phyloP scores from a whole-genome alignment of 2,329 filamentous ascomycete genomes.

The Trichoderma brevicompactum region DNA sequence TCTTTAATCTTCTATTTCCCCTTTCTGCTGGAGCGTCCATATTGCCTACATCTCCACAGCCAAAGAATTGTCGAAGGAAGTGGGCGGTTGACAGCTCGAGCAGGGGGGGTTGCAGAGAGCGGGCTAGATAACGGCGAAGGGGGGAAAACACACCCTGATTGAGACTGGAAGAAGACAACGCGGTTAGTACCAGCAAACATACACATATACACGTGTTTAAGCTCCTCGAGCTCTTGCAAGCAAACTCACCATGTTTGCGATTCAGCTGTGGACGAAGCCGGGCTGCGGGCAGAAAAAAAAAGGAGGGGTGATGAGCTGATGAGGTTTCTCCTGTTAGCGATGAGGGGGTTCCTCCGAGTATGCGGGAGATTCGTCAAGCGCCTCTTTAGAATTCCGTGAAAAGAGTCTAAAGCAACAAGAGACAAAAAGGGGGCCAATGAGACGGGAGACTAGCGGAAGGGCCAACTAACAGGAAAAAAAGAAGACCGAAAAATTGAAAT shows the following conservation, averaged over 20 bases:
- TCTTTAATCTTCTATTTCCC: neutral
- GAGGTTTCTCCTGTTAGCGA: slow-evolving; percentile 37
- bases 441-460: neutral
- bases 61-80: neutral
- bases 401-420: slow-evolving; percentile 6
- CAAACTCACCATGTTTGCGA: slow-evolving; percentile 49
- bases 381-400: neutral
- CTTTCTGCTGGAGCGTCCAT: neutral
- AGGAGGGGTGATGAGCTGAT: slow-evolving; percentile 36
- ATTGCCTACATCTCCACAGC: slow-evolving; percentile 6
- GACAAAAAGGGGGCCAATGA: neutral
- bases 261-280: slow-evolving; percentile 30
- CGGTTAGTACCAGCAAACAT: slow-evolving; percentile 5
- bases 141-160: slow-evolving; percentile 67
- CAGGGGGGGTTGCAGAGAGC: slow-evolving; percentile 3
- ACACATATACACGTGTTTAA: neutral
- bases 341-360: slow-evolving; percentile 30
- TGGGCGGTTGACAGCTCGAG: neutral
- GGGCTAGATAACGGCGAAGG: slow-evolving; percentile 40
- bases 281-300: slow-evolving; percentile 15
- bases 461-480: slow-evolving; percentile 1
- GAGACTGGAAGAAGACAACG: slow-evolving; percentile 54
- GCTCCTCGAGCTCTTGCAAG: neutral
- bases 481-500: neutral
- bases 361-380: slow-evolving; percentile 37